Evolutionary conservation across 129 eudicot genomes (phyloP), one percentile per base, ranked within the genome.

Genomic region (Artemisia annua): DNA sequence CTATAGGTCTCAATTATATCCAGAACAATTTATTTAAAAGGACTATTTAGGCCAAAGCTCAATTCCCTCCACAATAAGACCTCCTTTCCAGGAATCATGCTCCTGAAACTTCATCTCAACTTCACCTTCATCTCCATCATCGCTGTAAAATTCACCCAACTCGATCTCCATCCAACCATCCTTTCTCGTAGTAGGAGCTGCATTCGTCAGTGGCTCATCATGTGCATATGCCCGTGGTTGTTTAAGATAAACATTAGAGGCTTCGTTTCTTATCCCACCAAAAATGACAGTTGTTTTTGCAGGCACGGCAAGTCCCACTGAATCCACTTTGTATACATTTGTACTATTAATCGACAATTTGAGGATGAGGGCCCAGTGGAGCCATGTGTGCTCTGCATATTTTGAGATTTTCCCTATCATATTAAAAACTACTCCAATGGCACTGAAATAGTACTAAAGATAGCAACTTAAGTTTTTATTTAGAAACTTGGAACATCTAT

Each of bases 121-220:
- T 62, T 83, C 80, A 50, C 79, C 81, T 39, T 79, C 76, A 52
- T 68, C 75, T 63, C 50, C 77, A 13, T 66, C 53, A 16, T 67
- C 75, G 4, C 44, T 39, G 22, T 70, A 76, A 46, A 81, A 75
- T 54, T 79, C 77, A 2, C 87, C 90, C 72, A 85, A 50, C 19
- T 75, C 52, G n/a, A 79, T 55, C 60, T 85, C 90, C 82, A 75
- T 67, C 87, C 87, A 85, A n/a, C 80, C 85, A 48, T 82, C 83
- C 7, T 16, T 62, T 64, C 84, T 74, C 56, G 13, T 46, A 43
- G 66, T 50, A 26, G 48, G 9, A 32, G 69, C 7, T 63, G 13
- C 62, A 16, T 18, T 5, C 19, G 66, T 4, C 16, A 3, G 44
- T 26, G 44, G 11, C 30, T 11, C n/a, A 13, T 3, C 4, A 51